These are phyloP conservation scores for Blepharisma stoltei DNA, from an alignment of 73 alveolate species.

Conservation along the genomic window DNA sequence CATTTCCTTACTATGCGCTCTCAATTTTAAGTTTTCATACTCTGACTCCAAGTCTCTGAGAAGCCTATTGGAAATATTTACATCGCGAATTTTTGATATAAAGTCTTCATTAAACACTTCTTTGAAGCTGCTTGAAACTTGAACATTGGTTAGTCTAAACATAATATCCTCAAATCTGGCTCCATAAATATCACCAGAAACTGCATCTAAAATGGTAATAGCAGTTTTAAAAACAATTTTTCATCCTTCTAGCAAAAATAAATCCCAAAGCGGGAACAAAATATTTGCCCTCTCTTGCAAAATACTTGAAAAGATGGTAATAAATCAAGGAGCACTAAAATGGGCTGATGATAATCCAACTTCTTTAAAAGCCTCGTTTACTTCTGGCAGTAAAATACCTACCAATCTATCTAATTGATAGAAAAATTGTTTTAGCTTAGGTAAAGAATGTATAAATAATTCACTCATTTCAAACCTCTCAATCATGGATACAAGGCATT, in stretches of 20 bases:
- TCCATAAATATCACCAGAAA: neutral
- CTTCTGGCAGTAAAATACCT: slow-evolving; percentile 69
- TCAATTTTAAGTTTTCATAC: neutral
- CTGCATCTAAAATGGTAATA: slow-evolving; percentile 8
- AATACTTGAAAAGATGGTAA: slow-evolving; percentile 73
- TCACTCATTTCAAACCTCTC: slow-evolving; percentile 52
- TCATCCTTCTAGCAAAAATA: slow-evolving; percentile 63
- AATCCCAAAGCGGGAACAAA: slow-evolving; percentile 51
- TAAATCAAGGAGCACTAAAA: slow-evolving; percentile 85
- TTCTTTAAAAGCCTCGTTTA: slow-evolving; percentile 67
- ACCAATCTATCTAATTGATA: slow-evolving; percentile 84
- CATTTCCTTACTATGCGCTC: neutral
- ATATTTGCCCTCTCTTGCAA: slow-evolving; percentile 53
- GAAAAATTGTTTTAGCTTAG: slow-evolving; percentile 74
- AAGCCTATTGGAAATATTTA: slow-evolving; percentile 3
- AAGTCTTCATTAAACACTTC: slow-evolving; percentile 3
- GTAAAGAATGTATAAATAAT: slow-evolving; percentile 62
- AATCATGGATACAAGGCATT: slow-evolving; percentile 40
- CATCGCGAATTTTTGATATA: neutral
- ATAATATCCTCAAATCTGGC: slow-evolving; percentile 29
- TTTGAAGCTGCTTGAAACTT: neutral
- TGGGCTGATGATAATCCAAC: slow-evolving; percentile 48
- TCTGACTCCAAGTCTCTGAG: slow-evolving; percentile 26
- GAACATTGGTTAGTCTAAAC: neutral
- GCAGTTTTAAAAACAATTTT: slow-evolving; percentile 59